Evolutionary conservation across 1,284 basidiomycete genomes (phyloP).

Genomic region (Phlebopus sp.): DNA sequence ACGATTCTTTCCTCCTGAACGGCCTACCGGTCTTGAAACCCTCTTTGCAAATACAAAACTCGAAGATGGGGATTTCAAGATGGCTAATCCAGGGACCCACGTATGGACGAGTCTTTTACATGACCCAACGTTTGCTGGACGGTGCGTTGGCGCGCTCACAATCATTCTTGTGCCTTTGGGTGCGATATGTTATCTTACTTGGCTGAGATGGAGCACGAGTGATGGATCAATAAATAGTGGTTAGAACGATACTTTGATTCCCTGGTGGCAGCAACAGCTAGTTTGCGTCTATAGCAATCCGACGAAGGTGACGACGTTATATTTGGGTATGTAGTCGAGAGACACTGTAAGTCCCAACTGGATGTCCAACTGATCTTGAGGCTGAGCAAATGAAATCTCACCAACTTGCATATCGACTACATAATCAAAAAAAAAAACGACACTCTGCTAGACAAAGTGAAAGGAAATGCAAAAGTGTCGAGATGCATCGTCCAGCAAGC

Average conservation of each 20-base stretch:
- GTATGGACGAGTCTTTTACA: not conserved
- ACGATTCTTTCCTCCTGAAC: conserved; percentile 72
- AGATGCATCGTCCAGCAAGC: conserved; percentile 36
- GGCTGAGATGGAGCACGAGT: conserved; percentile 12
- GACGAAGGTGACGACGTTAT: too few species aligned
- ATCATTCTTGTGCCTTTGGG: conserved; percentile 33
- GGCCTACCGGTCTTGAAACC: conserved; percentile 72
- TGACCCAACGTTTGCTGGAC: conserved; percentile 24
- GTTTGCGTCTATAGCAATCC: not conserved
- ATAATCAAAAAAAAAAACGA: conserved; percentile 4
- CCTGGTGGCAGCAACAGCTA: too few species aligned
- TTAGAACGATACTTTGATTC: conserved; percentile 14
- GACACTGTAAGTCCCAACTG: too few species aligned
- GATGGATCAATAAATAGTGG: conserved; percentile 2
- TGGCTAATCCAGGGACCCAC: not conserved
- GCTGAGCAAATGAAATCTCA: too few species aligned
- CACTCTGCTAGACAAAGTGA: not conserved
- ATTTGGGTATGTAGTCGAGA: too few species aligned
- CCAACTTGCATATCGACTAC: too few species aligned
- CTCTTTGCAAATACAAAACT: conserved; percentile 66
- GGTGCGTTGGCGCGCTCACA: conserved; percentile 36
- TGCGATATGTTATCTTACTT: conserved; percentile 19
- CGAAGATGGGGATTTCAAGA: conserved; percentile 38
- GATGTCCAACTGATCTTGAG: too few species aligned
- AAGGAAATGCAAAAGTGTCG: conserved; percentile 3